Conservation (phyloP, 371 early-diverging fungal genomes). For the Choanephora cucurbitarum region DNA sequence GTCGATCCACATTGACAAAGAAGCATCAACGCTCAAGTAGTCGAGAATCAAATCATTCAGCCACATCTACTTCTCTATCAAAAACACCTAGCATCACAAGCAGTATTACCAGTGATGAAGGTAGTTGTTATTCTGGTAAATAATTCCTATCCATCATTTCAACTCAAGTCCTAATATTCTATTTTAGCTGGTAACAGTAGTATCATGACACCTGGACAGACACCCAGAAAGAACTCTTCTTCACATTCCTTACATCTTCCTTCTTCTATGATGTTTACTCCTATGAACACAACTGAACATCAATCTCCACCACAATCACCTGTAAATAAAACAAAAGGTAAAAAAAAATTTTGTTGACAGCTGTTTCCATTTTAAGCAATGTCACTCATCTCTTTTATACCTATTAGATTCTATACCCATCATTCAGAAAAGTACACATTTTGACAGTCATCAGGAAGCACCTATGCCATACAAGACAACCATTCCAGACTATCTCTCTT, state of each 20-base stretch:
- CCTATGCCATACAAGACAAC: neutral
- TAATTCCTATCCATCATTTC: neutral
- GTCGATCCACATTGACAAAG: constrained; percentile 22
- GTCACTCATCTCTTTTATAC: neutral
- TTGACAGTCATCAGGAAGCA: neutral
- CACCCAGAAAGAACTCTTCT: constrained; percentile 19
- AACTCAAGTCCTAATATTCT: no score
- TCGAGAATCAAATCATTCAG: constrained; percentile 15
- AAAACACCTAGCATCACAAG: constrained; percentile 33
- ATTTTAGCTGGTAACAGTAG: neutral
- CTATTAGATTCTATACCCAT: constrained; percentile 18
- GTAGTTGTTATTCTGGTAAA: constrained; percentile 24
- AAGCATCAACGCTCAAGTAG: constrained; percentile 13
- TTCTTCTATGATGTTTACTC: constrained; percentile 18
- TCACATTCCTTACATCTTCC: constrained; percentile 12
- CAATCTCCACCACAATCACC: constrained; percentile 17
- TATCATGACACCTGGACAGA: constrained; percentile 13
- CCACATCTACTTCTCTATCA: constrained; percentile 11
- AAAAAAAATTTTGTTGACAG: constrained; percentile 14
- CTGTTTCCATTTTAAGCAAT: constrained; percentile 15
- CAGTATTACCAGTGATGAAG: constrained; percentile 30
- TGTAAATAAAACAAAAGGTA: constrained; percentile 9
- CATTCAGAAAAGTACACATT: neutral
- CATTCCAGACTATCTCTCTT: constrained; percentile 23
- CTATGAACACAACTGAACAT: constrained; percentile 7